Percentiles rank a stretch among this genome's conserved stretches.
phyloP scores from a whole-genome alignment of 768 basidiomycete species.

The Lepiota venenata region DNA sequence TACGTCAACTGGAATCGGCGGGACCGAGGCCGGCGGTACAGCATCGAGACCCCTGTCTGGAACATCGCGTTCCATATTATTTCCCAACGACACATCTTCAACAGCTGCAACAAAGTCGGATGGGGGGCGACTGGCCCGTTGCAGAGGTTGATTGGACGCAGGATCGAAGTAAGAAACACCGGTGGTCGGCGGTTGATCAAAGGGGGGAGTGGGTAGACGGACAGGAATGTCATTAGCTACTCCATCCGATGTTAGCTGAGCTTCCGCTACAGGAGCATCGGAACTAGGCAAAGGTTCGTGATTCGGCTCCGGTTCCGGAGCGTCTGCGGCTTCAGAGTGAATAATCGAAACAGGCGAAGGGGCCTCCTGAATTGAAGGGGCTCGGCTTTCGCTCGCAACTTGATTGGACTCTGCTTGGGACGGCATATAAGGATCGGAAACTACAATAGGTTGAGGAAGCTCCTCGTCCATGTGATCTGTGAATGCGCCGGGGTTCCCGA shows the following conservation, averaged over 20 bases:
- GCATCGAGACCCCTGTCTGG: background rate
- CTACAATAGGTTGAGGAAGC: slow-evolving; percentile 28
- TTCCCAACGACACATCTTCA: no score
- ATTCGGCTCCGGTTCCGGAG: background rate
- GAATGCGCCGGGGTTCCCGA: slow-evolving; percentile 46
- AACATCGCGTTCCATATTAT: no score
- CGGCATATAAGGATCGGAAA: slow-evolving; percentile 26
- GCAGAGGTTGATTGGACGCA: background rate
- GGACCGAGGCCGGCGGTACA: background rate
- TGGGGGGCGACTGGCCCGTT: background rate
- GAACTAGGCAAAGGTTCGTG: background rate
- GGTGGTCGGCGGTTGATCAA: background rate
- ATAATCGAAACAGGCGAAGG: background rate
- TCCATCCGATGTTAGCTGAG: no score
- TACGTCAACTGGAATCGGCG: slow-evolving; percentile 2
- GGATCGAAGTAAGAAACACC: background rate
- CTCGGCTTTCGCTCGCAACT: slow-evolving; percentile 11
- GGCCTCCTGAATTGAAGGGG: slow-evolving; percentile 11
- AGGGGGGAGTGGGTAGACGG: slow-evolving; percentile 3
- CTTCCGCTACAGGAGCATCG: background rate
- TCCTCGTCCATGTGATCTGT: slow-evolving; percentile 46
- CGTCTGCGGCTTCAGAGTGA: background rate
- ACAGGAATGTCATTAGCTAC: background rate
- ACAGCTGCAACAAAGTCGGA: no score
- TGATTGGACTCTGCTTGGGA: slow-evolving; percentile 16